Conservation (phyloP, 1,139 yeast species). For the Hemisphaericaspora xylofermentans region DNA sequence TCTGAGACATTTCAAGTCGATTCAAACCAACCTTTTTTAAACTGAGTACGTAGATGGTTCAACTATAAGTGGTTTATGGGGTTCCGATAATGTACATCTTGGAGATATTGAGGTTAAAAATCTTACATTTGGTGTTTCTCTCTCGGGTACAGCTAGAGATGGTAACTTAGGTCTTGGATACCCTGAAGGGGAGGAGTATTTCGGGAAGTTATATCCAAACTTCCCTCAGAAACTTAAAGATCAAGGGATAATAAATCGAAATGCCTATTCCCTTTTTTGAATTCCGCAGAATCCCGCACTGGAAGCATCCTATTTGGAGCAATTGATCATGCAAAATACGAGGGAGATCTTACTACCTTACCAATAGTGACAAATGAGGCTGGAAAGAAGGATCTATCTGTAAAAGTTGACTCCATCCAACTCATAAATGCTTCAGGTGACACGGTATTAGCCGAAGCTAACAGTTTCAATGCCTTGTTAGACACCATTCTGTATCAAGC, state of each 20-base stretch:
- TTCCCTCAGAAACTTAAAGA: conserved; percentile 27
- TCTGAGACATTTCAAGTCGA: not conserved
- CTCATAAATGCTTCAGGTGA: no score
- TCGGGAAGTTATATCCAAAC: no score
- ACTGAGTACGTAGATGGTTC: not conserved
- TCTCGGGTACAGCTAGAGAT: not conserved
- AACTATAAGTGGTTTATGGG: not conserved
- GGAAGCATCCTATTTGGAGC: conserved; percentile 61
- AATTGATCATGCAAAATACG: conserved; percentile 50
- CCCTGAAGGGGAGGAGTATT: no score
- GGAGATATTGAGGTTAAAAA: no score
- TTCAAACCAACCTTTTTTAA: not conserved
- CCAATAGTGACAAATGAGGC: conserved; percentile 15
- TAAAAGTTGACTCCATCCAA: no score
- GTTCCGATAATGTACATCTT: not conserved
- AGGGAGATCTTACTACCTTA: conserved; percentile 41
- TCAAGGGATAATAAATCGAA: conserved; percentile 49
- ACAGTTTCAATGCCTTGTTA: no score
- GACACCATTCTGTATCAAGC: no score
- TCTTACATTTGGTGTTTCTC: not conserved
- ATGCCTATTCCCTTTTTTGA: conserved; percentile 54
- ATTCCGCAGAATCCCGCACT: conserved; percentile 22
- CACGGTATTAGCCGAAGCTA: no score
- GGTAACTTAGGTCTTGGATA: conserved; percentile 51
- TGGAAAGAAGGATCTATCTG: no score